Evolutionary conservation across 176 grass and related monocot species (phyloP).

Genomic region (Carex kokanica): DNA sequence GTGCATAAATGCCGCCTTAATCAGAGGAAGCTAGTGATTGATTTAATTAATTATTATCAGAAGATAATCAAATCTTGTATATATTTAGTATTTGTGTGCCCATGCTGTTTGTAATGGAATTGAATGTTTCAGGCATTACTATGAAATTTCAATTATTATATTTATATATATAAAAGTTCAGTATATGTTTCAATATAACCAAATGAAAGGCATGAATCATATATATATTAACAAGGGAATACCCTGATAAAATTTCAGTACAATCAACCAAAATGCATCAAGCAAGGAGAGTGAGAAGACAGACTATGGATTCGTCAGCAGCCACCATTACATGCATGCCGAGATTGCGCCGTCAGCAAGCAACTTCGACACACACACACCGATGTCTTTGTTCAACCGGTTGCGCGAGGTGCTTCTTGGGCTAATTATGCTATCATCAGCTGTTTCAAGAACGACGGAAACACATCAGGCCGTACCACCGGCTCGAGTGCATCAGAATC

Average conservation of each 20-base stretch:
- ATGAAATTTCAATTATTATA: not conserved
- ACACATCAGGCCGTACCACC: not conserved
- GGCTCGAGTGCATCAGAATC: constrained; percentile 36
- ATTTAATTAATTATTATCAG: not conserved
- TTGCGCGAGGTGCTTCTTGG: constrained; percentile 55
- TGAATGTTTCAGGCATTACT: not conserved
- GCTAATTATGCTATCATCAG: constrained; percentile 49
- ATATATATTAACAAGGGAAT: not conserved
- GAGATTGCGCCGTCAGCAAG: constrained; percentile 36
- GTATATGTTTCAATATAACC: not conserved
- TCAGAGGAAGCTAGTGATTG: not conserved
- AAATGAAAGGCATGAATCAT: not conserved
- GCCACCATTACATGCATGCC: constrained; percentile 58
- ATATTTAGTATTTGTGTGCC: not conserved
- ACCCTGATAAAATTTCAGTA: not conserved
- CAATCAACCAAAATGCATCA: constrained; percentile 12
- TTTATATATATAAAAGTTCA: not conserved
- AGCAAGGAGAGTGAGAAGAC: constrained; percentile 20
- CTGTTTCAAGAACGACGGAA: not conserved
- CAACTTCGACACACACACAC: not conserved
- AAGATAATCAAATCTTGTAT: not conserved
- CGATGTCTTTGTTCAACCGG: constrained; percentile 51
- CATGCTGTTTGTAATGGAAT: not conserved
- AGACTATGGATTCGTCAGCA: not conserved
- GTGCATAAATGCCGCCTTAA: constrained; percentile 16